Base-by-base conservation (phyloP, 2,329 filamentous ascomycete species). In the Penicillium sp. region DNA sequence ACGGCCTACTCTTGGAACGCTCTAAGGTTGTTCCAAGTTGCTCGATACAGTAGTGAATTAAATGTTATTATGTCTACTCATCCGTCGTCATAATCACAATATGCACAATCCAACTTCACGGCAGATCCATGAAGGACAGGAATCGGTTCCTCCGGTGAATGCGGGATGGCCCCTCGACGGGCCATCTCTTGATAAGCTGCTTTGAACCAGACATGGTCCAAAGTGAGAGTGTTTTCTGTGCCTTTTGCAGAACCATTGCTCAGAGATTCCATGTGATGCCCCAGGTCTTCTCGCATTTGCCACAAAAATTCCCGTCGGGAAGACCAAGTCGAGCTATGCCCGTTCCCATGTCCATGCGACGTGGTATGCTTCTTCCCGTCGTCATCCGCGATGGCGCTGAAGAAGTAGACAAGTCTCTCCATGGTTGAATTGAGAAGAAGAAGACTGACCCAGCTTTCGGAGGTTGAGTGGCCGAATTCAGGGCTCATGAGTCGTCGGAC, bases 381-480 rank as follows among this genome's bases (percentile, higher is more conserved):
- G 39, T 65, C 63, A 7, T 56, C 49, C 1, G 62, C 50, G 2
- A 60, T 50, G 6, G 61, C 57, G 10, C 46, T 10, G 42, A 66
- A 66, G 30, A 66, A 64, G 8, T 55, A 28, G 4, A 65, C 46
- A 18, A 65, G 50, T 8, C 57, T 51, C 28, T 65, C 63, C 24
- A 66, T 53, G 1, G 63, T 66, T 5, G 62, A 65, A 1, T 58
- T 64, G 2, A 58, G 59, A n/a, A 65, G 61, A 41, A 66, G 63
- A 1, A 66, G 51, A 44, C 52, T 56, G 30, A 66, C 49, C 63
- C 64, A 66, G 24, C 48, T 57, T 46, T 62, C 58, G 7, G 62
- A 57, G 1, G 62, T 56, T 18, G 62, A 43, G 33, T 48, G 38
- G 4, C 57, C 43, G 22, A 66, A 61, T n/a, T 64, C 60, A 3